Percentiles rank a stretch among this genome's conserved stretches.
phyloP scores from a whole-genome alignment of 108 stramenopile genomes.

The Cyclotella distinguenda region DNA sequence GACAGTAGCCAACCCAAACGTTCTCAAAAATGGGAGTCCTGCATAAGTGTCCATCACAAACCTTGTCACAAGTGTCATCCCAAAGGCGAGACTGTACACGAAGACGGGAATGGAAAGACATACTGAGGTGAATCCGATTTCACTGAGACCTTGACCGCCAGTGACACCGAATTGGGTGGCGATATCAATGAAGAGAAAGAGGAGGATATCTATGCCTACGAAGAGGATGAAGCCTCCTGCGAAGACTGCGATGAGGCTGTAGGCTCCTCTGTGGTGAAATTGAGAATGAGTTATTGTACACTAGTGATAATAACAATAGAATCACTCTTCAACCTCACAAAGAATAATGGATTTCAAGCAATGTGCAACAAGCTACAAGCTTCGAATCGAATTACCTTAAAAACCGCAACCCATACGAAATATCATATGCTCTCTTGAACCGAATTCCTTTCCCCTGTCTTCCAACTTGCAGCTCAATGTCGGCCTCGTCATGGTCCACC shows the following conservation, averaged over 20 bases:
- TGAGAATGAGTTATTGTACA: no score
- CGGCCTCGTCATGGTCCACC: background rate
- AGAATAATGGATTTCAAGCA: no score
- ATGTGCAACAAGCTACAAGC: no score
- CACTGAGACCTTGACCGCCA: background rate
- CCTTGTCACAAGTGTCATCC: conserved; percentile 33
- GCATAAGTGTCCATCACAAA: conserved; percentile 40
- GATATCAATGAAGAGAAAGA: no score
- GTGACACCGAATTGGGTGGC: conserved; percentile 23
- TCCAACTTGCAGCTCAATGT: background rate
- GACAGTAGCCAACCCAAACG: conserved; percentile 36
- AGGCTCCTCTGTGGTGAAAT: no score
- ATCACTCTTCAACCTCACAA: no score
- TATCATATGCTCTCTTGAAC: conserved; percentile 6
- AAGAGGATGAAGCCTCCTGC: no score
- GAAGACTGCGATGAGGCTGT: no score
- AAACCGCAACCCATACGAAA: conserved; percentile 16
- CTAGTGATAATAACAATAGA: no score
- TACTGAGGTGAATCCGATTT: conserved; percentile 5
- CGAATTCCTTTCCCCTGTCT: background rate
- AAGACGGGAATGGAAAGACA: conserved; percentile 31
- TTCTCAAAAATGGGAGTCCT: conserved; percentile 38
- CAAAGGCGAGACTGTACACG: conserved; percentile 30
- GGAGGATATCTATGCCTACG: no score
- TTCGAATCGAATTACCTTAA: no score